Conservation (phyloP, 23 red algal genomes). For the Pyropia haitanensis region DNA sequence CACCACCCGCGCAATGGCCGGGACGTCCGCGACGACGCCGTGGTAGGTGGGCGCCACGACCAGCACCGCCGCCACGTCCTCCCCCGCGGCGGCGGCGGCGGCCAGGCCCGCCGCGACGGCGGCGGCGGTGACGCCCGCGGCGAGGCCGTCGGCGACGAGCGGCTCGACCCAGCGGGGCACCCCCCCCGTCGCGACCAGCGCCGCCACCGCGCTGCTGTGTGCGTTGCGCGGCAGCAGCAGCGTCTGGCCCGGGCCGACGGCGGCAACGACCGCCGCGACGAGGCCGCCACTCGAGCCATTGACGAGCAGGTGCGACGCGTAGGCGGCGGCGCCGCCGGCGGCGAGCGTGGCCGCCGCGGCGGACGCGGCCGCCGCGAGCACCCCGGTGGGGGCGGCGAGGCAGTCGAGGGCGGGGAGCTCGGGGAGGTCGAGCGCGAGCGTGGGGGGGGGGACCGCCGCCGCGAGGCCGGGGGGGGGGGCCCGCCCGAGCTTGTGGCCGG, state of each 20-base stretch:
- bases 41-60: constrained; percentile 90
- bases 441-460: background rate
- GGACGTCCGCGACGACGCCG: constrained; percentile 55
- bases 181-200: constrained; percentile 56
- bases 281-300: constrained; percentile 85
- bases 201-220: constrained; percentile 80
- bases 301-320: constrained; percentile 72
- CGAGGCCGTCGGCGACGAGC: constrained; percentile 36
- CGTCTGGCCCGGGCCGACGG: constrained; percentile 19
- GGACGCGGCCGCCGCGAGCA: constrained; percentile 50
- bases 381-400: constrained; percentile 58
- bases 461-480: background rate
- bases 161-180: constrained; percentile 68
- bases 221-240: constrained; percentile 75
- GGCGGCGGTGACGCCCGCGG: constrained; percentile 18
- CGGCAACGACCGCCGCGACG: constrained; percentile 64
- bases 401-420: constrained; percentile 86
- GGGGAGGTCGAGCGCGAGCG: constrained; percentile 54
- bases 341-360: constrained; percentile 51
- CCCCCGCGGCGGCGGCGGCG: constrained; percentile 6
- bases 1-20: constrained; percentile 33
- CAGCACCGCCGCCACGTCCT: constrained; percentile 67
- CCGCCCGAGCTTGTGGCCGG: constrained; percentile 70
- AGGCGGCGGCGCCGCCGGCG: constrained; percentile 10
- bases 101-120: constrained; percentile 12